Base-by-base conservation (phyloP, 1,284 basidiomycete species). In the Cerrena zonata region DNA sequence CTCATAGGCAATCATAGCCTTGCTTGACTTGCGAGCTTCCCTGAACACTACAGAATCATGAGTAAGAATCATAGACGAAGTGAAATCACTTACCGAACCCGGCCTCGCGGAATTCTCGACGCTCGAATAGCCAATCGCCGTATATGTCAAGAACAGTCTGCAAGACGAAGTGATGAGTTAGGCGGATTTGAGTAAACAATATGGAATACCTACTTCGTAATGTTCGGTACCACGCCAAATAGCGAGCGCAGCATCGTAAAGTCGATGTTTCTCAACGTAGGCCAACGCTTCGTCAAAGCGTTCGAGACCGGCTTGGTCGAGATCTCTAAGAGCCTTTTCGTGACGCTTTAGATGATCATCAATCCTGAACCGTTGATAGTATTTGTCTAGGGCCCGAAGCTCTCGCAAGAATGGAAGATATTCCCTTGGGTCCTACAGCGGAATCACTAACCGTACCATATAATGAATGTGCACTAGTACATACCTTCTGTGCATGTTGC, bases 351-450 rank as follows among this genome's bases (percentile, higher is more conserved):
- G 78, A 66, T 97, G 84, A 63, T 98, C 94, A 64, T 99, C 94
- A 56, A 99, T 98, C 56, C 81, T 80, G 73, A 92, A 97, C 36
- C 83, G 74, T 61, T 98, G 94, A 60, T 95, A 91, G 64, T 84
- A 77, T 49, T 80, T 82, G 42, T 91, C 86, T 53, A 96, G 72
- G 0, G 86, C 78, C 7, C 91, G 82, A 11, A 99, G 76, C 58
- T 94, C 91, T 13, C 93, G 84, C 47, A 99, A 75, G 80, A 99
- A 98, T 0, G 96, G 94, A 0, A 99, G 80, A 64, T 99, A 99
- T 67, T 99, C 96, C 60, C 94, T 82, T 5, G 96, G 96, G 69
- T 99, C 95, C 89, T 96, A 39, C 3, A 5, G n/a, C 5, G 19
- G 25, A n/a, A 22, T 10, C 25, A 37, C 3, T 48, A 12, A 21